Percentiles rank a stretch among this genome's conserved stretches.
phyloP scores from a whole-genome alignment of 352 stramenopile species.

The Pythium oligandrum region DNA sequence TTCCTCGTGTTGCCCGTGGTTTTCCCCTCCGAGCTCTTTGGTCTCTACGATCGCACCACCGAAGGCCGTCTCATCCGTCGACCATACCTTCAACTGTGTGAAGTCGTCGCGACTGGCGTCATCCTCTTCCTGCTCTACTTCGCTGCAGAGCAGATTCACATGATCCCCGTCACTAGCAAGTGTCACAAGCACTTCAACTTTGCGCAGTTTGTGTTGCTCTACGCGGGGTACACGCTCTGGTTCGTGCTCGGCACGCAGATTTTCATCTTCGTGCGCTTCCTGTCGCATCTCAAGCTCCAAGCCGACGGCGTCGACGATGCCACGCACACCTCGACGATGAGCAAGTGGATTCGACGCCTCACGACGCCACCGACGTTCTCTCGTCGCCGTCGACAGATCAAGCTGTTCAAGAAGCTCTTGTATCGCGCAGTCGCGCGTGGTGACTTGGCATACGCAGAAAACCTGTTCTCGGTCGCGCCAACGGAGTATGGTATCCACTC shows the following conservation, averaged over 20 bases:
- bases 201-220: slow-evolving; percentile 48
- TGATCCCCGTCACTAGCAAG: slow-evolving; percentile 38
- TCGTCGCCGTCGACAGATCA: slow-evolving; percentile 24
- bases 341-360: neutral
- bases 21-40: slow-evolving; percentile 38
- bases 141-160: slow-evolving; percentile 31
- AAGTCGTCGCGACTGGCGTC: slow-evolving; percentile 51
- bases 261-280: slow-evolving; percentile 65
- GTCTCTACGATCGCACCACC: slow-evolving; percentile 38
- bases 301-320: slow-evolving; percentile 59
- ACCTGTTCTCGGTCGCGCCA: slow-evolving; percentile 29
- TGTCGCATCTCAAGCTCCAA: slow-evolving; percentile 73
- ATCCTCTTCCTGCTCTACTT: slow-evolving; percentile 62
- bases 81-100: slow-evolving; percentile 63
- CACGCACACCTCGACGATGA: slow-evolving; percentile 51
- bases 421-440: slow-evolving; percentile 54
- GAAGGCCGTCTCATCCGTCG: slow-evolving; percentile 58
- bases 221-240: slow-evolving; percentile 51
- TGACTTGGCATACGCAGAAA: slow-evolving; percentile 37
- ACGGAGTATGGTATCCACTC: slow-evolving; percentile 28
- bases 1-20: slow-evolving; percentile 54
- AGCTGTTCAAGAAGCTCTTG: slow-evolving; percentile 55
- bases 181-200: slow-evolving; percentile 29
- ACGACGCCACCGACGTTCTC: slow-evolving; percentile 1
- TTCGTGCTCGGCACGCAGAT: slow-evolving; percentile 57